These are phyloP conservation scores for Cladorrhinum sp. DNA, from an alignment of 2,329 filamentous ascomycete species.

Conservation along the genomic window DNA sequence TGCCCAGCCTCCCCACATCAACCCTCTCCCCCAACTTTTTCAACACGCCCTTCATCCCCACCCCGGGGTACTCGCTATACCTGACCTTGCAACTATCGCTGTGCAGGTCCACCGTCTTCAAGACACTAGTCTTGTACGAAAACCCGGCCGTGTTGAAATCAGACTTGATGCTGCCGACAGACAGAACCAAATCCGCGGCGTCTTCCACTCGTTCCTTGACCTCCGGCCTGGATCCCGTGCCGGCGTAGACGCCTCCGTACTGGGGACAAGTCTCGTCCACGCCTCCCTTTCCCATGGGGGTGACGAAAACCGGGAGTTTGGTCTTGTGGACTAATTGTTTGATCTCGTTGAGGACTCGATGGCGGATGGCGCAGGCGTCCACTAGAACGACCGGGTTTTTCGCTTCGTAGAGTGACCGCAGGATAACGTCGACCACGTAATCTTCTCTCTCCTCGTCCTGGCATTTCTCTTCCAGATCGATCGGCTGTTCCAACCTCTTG, in stretches of 20 bases:
- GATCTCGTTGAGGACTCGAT: constrained; percentile 69
- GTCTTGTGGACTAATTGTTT: constrained; percentile 71
- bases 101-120: constrained; percentile 79
- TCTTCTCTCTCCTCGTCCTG: constrained; percentile 73
- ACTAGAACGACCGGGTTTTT: constrained; percentile 75
- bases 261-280: constrained; percentile 72
- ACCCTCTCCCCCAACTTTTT: constrained; percentile 63
- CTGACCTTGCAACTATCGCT: constrained; percentile 69
- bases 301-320: constrained; percentile 76
- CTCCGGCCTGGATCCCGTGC: constrained; percentile 66
- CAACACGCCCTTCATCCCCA: constrained; percentile 76
- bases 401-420: constrained; percentile 69
- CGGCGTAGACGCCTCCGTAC: constrained; percentile 82
- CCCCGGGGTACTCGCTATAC: constrained; percentile 74
- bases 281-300: constrained; percentile 85
- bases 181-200: constrained; percentile 68
- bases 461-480: constrained; percentile 61
- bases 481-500: constrained; percentile 63
- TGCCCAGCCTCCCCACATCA: constrained; percentile 56
- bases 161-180: constrained; percentile 60
- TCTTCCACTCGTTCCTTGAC: constrained; percentile 63
- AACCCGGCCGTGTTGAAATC: constrained; percentile 84
- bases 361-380: constrained; percentile 78
- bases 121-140: constrained; percentile 71
- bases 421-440: constrained; percentile 76